Evolutionary conservation across 768 basidiomycete genomes (phyloP).

Genomic region (Solioccasus polychromus): DNA sequence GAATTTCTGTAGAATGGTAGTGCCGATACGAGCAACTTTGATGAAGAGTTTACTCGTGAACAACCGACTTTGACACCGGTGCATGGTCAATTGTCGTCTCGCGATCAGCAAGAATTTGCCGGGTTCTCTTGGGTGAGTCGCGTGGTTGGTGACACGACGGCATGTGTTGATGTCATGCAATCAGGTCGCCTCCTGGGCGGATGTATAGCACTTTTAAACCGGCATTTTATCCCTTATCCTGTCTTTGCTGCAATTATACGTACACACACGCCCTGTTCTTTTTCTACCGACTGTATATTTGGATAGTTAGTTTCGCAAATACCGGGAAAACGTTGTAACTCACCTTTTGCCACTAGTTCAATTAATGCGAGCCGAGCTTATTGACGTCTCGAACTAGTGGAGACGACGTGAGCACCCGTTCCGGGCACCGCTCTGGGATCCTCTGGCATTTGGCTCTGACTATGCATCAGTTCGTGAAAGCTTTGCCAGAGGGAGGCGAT

Average conservation of each 20-base stretch:
- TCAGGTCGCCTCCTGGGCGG: conserved; percentile 54
- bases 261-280: conserved; percentile 24
- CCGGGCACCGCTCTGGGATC: conserved; percentile 49
- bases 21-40: conserved; percentile 90
- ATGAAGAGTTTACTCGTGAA: conserved; percentile 95
- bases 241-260: conserved; percentile 34
- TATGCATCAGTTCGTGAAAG: conserved; percentile 76
- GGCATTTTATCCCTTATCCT: conserved; percentile 27
- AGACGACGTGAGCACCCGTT: conserved; percentile 66
- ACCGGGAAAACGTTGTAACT: conserved; percentile 21
- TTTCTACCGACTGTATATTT: conserved; percentile 35
- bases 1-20: conserved; percentile 60
- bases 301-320: conserved; percentile 37
- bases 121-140: conserved; percentile 88
- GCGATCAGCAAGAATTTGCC: conserved; percentile 93
- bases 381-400: conserved; percentile 28
- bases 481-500: conserved; percentile 83
- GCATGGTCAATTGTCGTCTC: conserved; percentile 84
- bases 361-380: conserved; percentile 3
- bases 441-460: conserved; percentile 35
- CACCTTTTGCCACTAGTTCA: conserved; percentile 12
- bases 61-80: conserved; percentile 98
- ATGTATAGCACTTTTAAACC: conserved; percentile 36
- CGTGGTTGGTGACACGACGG: neutral
- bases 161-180: neutral